Evolutionary conservation across 2,329 filamentous ascomycete genomes (phyloP), one percentile per base, ranked within the genome.

Genomic region (Phyllosticta capitalensis): DNA sequence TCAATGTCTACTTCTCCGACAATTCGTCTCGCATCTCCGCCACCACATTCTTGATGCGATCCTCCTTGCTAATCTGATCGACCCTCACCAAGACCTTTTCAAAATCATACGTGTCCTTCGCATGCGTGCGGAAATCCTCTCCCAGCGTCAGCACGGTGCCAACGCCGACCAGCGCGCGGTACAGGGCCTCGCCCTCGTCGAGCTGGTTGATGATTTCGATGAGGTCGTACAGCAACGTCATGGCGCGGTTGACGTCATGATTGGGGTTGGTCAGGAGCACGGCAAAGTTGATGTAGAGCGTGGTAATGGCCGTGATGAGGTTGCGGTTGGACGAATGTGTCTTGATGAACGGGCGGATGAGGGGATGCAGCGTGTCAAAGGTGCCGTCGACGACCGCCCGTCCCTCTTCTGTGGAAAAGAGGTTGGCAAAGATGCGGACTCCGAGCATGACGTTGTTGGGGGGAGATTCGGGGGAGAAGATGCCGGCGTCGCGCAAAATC

Each of bases 381-480:
- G 78, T 76, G 20, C 75, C 76, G 12, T 83, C 80, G 5, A 85
- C 83, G 45, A 76, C 66, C 5, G 73, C 65, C 3, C 89, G 83
- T 17, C 94, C 94, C 60, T 86, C 79, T 0, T 83, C 76, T 0
- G 89, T 89, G 62, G 83, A 81, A 68, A 96, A 96, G 7, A 96
- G 77, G 66, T 99, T 99, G 28, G 85, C 86, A 54, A 97, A 79
- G 14, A 87, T 83, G 3, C 94, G 88, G 12, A 90, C 79, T 0
- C 87, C 86, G 79, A 99, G 88, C 87, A 97, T 96, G 10, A 84
- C 83, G 64, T 90, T 90, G 72, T 96, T 96, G 45, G 84, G 85
- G 0, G 87, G 78, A 1, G 83, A 79, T 0, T 81, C 75, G 4
- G 74, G 71, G 9, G 84, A 80, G 57, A 87, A 83, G 1, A 85